These are phyloP conservation scores for Aspergillus hancockii DNA, from an alignment of 495 filamentous ascomycete species.

Conservation along the genomic window DNA sequence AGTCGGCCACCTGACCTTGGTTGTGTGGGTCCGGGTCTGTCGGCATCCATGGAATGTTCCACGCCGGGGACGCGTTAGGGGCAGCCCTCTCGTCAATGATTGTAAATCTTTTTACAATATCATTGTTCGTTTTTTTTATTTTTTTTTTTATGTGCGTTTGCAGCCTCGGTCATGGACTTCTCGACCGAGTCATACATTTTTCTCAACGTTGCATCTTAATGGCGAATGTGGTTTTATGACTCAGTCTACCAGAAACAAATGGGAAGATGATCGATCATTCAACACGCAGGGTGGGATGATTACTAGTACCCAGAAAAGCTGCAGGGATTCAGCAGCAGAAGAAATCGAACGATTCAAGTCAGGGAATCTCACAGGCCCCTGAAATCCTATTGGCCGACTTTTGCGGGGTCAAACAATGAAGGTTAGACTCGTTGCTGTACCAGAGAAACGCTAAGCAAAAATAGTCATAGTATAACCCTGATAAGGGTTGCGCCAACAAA, in stretches of 20 bases:
- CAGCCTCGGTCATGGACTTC: background rate
- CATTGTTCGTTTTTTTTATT: background rate
- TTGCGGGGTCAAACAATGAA: constrained; percentile 19
- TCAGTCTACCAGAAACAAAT: no score
- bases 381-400: constrained; percentile 13
- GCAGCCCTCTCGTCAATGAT: background rate
- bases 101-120: background rate
- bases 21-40: constrained; percentile 21
- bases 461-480: constrained; percentile 16
- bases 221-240: no score
- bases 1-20: constrained; percentile 22
- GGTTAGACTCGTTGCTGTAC: constrained; percentile 14
- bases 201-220: no score
- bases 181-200: background rate
- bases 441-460: constrained; percentile 9
- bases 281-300: no score
- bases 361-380: constrained; percentile 8
- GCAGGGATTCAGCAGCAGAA: background rate
- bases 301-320: background rate
- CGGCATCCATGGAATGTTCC: constrained; percentile 28
- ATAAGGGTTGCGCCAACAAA: constrained; percentile 11
- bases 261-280: no score
- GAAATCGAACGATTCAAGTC: constrained; percentile 8
- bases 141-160: background rate
- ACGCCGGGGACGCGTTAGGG: constrained; percentile 11